Percentiles rank a stretch among this genome's conserved stretches.
phyloP scores from a whole-genome alignment of 2,329 filamentous ascomycete species.

The Stachybotrys echinatus region DNA sequence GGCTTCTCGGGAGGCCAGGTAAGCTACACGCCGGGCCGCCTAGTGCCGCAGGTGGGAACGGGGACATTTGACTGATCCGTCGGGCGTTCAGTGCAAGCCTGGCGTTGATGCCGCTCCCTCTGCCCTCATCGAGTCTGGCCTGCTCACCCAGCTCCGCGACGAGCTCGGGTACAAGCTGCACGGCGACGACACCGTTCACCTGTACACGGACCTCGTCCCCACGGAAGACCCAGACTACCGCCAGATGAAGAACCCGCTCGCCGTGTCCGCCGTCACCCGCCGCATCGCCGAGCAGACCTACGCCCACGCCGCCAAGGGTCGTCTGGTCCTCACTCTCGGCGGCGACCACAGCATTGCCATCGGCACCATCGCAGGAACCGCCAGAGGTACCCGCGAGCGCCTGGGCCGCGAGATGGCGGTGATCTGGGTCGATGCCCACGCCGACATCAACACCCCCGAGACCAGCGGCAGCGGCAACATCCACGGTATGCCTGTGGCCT shows the following conservation, averaged over 20 bases:
- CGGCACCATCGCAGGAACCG: conserved; percentile 82
- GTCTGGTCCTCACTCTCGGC: conserved; percentile 87
- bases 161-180: conserved; percentile 86
- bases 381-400: conserved; percentile 80
- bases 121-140: conserved; percentile 81
- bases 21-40: conserved; percentile 26
- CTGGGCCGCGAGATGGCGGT: conserved; percentile 81
- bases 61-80: background rate
- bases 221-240: conserved; percentile 71
- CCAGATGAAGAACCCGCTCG: conserved; percentile 88
- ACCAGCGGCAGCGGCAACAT: conserved; percentile 86
- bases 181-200: conserved; percentile 77
- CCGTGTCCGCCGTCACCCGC: conserved; percentile 79
- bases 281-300: conserved; percentile 82
- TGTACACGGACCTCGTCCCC: conserved; percentile 72
- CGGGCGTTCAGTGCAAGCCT: conserved; percentile 63
- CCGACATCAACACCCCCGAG: conserved; percentile 97
- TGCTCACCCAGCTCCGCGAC: conserved; percentile 74
- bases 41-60: background rate
- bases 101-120: conserved; percentile 89
- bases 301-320: conserved; percentile 73
- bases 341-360: conserved; percentile 97
- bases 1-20: conserved; percentile 97
- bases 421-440: conserved; percentile 98
- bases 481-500: conserved; percentile 95